A percentile compares a stretch with the other conserved stretches of the same genome.
phyloP scores from a whole-genome alignment of 108 stramenopile species.

The Schizochytrium sp. region DNA sequence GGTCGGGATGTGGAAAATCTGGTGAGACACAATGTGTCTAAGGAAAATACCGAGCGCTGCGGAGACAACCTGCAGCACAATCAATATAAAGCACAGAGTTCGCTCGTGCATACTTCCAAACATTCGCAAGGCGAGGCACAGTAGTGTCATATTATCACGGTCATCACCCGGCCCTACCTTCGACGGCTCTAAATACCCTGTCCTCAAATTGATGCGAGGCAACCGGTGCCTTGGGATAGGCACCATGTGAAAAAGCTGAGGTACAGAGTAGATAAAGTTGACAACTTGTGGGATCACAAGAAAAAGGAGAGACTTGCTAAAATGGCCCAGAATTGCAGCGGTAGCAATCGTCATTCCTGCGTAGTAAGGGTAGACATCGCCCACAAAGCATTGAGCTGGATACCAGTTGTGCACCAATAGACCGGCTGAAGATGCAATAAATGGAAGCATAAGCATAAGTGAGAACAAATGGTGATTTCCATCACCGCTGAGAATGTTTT shows the following conservation, averaged over 20 bases:
- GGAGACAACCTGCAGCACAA: conserved; percentile 81
- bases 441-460: conserved; percentile 85
- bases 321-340: conserved; percentile 94
- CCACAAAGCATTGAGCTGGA: conserved; percentile 94
- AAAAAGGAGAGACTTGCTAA: conserved; percentile 93
- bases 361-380: conserved; percentile 98
- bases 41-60: conserved; percentile 69
- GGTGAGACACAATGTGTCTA: conserved; percentile 60
- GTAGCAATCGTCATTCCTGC: conserved; percentile 98
- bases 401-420: conserved; percentile 93
- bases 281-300: conserved; percentile 96
- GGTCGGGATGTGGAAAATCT: conserved; percentile 1
- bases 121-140: conserved; percentile 87
- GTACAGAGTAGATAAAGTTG: conserved; percentile 93
- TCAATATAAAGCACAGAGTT: conserved; percentile 80
- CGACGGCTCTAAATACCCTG: conserved; percentile 85
- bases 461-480: conserved; percentile 82
- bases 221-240: conserved; percentile 96
- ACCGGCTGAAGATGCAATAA: conserved; percentile 86
- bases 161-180: conserved; percentile 75
- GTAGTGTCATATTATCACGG: conserved; percentile 92
- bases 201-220: conserved; percentile 85
- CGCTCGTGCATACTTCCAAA: conserved; percentile 90
- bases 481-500: conserved; percentile 19
- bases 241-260: conserved; percentile 93